Base-by-base conservation (phyloP, 73 alveolate genomes). In the Blepharisma stoltei region DNA sequence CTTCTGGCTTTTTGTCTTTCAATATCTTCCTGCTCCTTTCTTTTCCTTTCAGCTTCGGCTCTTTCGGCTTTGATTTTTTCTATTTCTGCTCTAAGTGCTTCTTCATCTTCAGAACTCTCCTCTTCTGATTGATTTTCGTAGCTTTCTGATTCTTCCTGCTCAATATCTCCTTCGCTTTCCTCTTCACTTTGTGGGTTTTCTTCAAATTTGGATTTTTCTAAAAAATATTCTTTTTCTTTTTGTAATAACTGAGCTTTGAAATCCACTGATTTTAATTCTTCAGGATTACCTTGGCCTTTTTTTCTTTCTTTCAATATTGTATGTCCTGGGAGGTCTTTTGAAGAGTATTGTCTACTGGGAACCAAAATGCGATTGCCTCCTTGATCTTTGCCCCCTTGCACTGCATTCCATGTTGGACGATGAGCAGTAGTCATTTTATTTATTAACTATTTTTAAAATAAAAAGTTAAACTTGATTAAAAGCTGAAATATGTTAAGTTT, bases 381-480 rank as follows among this genome's bases (percentile, higher is more conserved):
- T 43, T 69, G 65, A 43, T 44, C 91, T 44, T 88, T 68, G 77
- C 92, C 89, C 71, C 99, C 99, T 78, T 85, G 90, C 54, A 96
- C 95, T 21, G 98, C 79, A 73, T 91, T 89, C 91, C 94, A 96
- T 27, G 99, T 96, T 18, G 99, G 99, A 45, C 97, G 85, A 82
- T 96, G 99, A 18, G 99, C 99, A 44, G 99, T 96, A 14, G 99
- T 96, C 99, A 96, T 96, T 85, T 88, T 32, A 32, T 32, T 32
- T 32, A 32, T 32, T 32, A 32, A 32, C 41, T 1, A 32, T 1
- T 32, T 32, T 32, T 32, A 32, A 32, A 32, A 32, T 32, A 32
- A 32, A 32, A 32, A 32, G 41, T 3, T 32, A 32, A 32, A 1
- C 5, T 3, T 32, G 3, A 32, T 32, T 32, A 32, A 32, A 1